Evolutionary conservation across 768 basidiomycete species (phyloP).

Genomic region (Calocybe gangraenosa): DNA sequence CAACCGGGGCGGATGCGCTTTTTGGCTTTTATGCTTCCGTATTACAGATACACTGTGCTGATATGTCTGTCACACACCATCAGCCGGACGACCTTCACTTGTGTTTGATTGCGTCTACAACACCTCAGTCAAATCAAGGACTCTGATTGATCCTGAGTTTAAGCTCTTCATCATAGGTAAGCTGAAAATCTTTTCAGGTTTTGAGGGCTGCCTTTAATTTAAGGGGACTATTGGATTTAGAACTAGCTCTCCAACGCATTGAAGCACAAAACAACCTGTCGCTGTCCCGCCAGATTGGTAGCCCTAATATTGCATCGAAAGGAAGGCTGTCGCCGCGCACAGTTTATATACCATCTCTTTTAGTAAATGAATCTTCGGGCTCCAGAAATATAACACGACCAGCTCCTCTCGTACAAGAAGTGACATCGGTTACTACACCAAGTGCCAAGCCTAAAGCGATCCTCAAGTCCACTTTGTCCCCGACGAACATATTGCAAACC

Average conservation of each 20-base stretch:
- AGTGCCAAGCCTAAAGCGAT: conserved; percentile 34
- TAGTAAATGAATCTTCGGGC: conserved; percentile 23
- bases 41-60: neutral
- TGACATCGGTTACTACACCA: conserved; percentile 14
- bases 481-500: conserved; percentile 4
- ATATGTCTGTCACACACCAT: neutral
- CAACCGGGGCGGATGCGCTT: too few species aligned
- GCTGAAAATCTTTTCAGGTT: conserved; percentile 12
- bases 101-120: conserved; percentile 76
- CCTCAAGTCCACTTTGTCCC: conserved; percentile 28
- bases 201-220: too few species aligned
- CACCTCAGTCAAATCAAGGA: conserved; percentile 51
- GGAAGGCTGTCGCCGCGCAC: conserved; percentile 60
- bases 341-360: conserved; percentile 46
- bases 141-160: conserved; percentile 58
- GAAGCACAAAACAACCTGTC: conserved; percentile 56
- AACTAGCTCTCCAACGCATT: conserved; percentile 64
- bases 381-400: conserved; percentile 1
- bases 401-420: conserved; percentile 46
- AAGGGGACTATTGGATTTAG: conserved; percentile 30
- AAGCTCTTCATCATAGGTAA: conserved; percentile 67
- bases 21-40: neutral
- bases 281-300: conserved; percentile 65
- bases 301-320: conserved; percentile 75
- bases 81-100: conserved; percentile 65